Conservation (phyloP, 805 yeast genomes). For the Deakozyma indianensis region DNA sequence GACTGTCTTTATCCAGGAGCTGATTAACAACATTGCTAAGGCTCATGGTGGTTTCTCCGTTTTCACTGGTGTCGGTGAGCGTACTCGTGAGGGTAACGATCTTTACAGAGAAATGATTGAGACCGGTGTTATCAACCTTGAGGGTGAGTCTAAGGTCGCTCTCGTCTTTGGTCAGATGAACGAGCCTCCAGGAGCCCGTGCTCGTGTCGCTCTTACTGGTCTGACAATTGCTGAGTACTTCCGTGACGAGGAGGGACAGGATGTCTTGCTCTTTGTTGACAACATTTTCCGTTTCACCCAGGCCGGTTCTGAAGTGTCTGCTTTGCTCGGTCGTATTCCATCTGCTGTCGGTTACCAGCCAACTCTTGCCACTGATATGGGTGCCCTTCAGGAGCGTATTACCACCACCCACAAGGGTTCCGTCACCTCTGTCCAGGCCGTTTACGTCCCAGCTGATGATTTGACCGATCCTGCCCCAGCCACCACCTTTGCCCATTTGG, state of each 20-base stretch:
- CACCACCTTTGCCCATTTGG: constrained; percentile 99
- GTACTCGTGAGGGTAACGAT: constrained; percentile 99
- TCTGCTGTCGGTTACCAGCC: constrained; percentile 99
- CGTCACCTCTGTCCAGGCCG: constrained; percentile 99
- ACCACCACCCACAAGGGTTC: constrained; percentile 99
- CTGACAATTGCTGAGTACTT: constrained; percentile 99
- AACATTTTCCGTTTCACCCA: constrained; percentile 99
- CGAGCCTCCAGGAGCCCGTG: constrained; percentile 99
- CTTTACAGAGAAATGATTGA: constrained; percentile 99
- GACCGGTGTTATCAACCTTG: constrained; percentile 99
- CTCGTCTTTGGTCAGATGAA: constrained; percentile 99
- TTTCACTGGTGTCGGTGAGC: constrained; percentile 99
- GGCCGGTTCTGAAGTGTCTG: constrained; percentile 99
- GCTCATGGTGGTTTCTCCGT: constrained; percentile 99
- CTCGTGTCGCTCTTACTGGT: constrained; percentile 99
- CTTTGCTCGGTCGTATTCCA: constrained; percentile 99
- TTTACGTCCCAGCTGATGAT: constrained; percentile 99
- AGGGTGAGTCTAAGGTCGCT: constrained; percentile 99
- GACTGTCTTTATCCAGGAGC: constrained; percentile 98
- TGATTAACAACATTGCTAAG: constrained; percentile 98
- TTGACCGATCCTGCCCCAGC: constrained; percentile 99
- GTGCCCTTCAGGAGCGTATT: constrained; percentile 99
- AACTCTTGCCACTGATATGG: constrained; percentile 99
- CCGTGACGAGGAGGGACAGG: constrained; percentile 99
- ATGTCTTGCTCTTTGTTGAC: constrained; percentile 97